phyloP scores from a whole-genome alignment of 1,284 basidiomycete species.

The Laetiporus sulphureus region DNA sequence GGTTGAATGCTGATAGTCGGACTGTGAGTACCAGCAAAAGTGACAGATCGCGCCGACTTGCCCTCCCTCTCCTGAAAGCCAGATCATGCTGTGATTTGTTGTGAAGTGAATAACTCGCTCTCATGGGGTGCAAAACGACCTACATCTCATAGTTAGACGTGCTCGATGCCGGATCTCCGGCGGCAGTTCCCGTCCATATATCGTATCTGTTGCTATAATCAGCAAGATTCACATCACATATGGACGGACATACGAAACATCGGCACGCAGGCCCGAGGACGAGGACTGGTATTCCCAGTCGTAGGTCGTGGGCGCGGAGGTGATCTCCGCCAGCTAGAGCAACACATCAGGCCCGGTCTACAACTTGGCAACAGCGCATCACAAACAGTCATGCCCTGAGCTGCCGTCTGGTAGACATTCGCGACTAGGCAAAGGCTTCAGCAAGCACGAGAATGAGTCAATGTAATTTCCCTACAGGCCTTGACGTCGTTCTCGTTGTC shows the following conservation, averaged over 20 bases:
- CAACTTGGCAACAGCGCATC: neutral
- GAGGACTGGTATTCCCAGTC: neutral
- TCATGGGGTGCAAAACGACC: conserved; percentile 7
- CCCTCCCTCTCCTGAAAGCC: conserved; percentile 55
- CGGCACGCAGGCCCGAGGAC: conserved; percentile 40
- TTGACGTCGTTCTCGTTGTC: conserved; percentile 48
- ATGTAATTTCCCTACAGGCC: conserved; percentile 35
- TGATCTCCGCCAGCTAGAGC: conserved; percentile 4
- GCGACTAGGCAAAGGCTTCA: no score
- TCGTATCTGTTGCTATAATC: conserved; percentile 35
- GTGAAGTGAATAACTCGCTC: neutral
- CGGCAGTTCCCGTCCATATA: conserved; percentile 43
- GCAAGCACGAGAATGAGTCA: neutral
- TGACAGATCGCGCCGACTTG: neutral
- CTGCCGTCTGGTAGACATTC: conserved; percentile 5
- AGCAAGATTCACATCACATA: neutral
- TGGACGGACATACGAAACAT: conserved; percentile 37
- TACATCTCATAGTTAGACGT: conserved; percentile 52
- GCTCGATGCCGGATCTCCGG: conserved; percentile 39
- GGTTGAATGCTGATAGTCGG: conserved; percentile 38
- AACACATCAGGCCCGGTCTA: no score
- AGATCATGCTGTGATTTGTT: conserved; percentile 42
- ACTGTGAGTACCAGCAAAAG: neutral
- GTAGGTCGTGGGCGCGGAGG: neutral
- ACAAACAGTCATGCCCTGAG: conserved; percentile 3